Evolutionary conservation across 768 basidiomycete species (phyloP), one percentile per base, ranked within the genome.

Genomic region (Naganishia onofrii): DNA sequence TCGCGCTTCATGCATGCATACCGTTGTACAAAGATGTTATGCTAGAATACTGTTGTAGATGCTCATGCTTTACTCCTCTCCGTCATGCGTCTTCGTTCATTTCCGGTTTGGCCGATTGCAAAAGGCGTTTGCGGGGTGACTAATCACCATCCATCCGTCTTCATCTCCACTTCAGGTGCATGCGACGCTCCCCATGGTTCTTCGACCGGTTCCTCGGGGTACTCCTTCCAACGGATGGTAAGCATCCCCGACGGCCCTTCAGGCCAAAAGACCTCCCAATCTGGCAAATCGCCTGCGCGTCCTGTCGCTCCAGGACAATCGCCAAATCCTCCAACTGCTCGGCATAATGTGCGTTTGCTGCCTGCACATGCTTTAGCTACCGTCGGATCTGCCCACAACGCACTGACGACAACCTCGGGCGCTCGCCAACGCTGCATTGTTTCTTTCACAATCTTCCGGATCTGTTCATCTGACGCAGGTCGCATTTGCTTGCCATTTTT

Each of bases 311-410:
- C 38, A 13, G 70, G 71, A 52, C 76, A 76, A 68, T 80, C 74
- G 0, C 79, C 79, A 63, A 70, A 76, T 34, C 79, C 79, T 19
- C 79, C 79, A 28, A 80, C 60, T 21, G 70, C 71, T 17, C 70
- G 71, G 10, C 78, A 76, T 2, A 80, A 64, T 19, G 71, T 74
- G 44, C 79, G 46, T 70, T 76, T 78, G 31, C 74, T 75, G 15
- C 79, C 79, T 13, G 56, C 74, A 66, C 76, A 77, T 31, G 71
- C 77, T 1, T 23, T 64, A 2, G 73, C 64, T 8, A 80, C 64
- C 34, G 73, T 73, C 28, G 58, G 65, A 26, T 71, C 67, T 0
- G 72, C 72, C 80, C 80, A 81, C 23, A 82, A 38, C 53, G 79
- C 78, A 9, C 58, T 55, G 52, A 82, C 10, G 28, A 67, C 71